Evolutionary conservation across 805 yeast genomes (phyloP), one percentile per base, ranked within the genome.

Genomic region (Diddensiella transvaalensis): DNA sequence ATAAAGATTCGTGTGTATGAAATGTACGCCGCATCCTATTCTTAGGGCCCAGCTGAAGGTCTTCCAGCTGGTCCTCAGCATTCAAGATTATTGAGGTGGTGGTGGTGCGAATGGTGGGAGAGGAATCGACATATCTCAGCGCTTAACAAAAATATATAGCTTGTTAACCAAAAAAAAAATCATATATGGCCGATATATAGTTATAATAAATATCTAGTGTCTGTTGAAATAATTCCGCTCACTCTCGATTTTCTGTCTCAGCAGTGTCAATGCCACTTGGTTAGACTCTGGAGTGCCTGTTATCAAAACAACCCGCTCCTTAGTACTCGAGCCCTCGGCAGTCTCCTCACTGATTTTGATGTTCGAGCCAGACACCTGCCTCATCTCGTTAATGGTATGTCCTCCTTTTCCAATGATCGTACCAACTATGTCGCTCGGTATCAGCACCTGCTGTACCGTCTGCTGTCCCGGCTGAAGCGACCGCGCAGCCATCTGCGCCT

Each of bases 401-500:
- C 96, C 96, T 26, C 88, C 87, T 65, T 82, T 86, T 1, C 96
- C 96, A 51, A 88, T 88, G 22, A 88, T 82, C 35, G 86, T 78
- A 1, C 96, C 96, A 35, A 88, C 89, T 64, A 76, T 83, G 32
- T 79, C 78, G 60, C 83, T 82, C 21, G 95, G 89, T 39, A 88
- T 87, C 55, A 70, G 82, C 2, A 87, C 73, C 51, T 84, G 90
- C 64, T 85, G 87, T 46, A 77, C 33, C 15, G 42, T 22, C 29
- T 53, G 56, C 3, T 50, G 36, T 6, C 40, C 52, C 2, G 32
- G 51, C 40, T 4, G 46, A 38, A 17, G 51, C 32, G 29, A 37
- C 49, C 3, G 45, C 29, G 40, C 48, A 18, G 26, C 44, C 40
- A 2, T 38, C 41, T 23, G 39, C 36, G 48, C 58, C 46, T 43